phyloP scores from a whole-genome alignment of 2,329 filamentous ascomycete genomes.

The Stemphylium beticola region DNA sequence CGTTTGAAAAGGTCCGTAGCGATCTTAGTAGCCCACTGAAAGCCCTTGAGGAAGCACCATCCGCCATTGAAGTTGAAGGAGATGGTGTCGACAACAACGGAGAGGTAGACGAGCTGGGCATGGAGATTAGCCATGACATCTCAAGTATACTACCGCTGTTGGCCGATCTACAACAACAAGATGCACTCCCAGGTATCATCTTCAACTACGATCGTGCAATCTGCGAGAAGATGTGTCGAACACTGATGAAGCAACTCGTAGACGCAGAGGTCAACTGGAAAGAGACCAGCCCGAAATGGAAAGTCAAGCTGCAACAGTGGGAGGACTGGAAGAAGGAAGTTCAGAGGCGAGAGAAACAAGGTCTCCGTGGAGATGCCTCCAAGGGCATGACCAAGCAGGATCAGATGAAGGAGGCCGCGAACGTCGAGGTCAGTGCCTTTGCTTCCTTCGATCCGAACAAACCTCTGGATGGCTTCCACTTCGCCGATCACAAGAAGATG shows the following conservation, averaged over 20 bases:
- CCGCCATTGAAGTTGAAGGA: constrained; percentile 9
- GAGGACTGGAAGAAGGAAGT: constrained; percentile 62
- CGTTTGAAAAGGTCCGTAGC: constrained; percentile 59
- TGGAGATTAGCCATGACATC: constrained; percentile 33
- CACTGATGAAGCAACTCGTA: constrained; percentile 61
- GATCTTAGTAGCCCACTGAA: constrained; percentile 46
- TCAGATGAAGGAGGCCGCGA: constrained; percentile 62
- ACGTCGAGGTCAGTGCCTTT: constrained; percentile 62
- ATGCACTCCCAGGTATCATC: constrained; percentile 73
- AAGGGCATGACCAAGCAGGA: constrained; percentile 63
- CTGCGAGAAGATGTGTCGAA: constrained; percentile 66
- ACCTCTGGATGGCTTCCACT: constrained; percentile 68
- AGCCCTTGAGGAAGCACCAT: constrained; percentile 10
- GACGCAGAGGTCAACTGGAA: constrained; percentile 64
- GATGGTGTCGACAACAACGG: constrained; percentile 14
- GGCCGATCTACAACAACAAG: constrained; percentile 65
- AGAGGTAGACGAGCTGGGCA: constrained; percentile 30
- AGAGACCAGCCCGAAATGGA: constrained; percentile 64
- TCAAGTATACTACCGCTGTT: constrained; percentile 64
- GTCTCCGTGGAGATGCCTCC: constrained; percentile 53
- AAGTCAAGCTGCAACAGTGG: constrained; percentile 63
- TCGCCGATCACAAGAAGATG: constrained; percentile 68
- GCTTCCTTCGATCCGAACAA: constrained; percentile 71
- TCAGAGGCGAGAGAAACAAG: constrained; percentile 52
- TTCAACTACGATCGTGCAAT: constrained; percentile 75